Conservation (phyloP, 768 basidiomycete genomes). For the Tylopilus balloui region DNA sequence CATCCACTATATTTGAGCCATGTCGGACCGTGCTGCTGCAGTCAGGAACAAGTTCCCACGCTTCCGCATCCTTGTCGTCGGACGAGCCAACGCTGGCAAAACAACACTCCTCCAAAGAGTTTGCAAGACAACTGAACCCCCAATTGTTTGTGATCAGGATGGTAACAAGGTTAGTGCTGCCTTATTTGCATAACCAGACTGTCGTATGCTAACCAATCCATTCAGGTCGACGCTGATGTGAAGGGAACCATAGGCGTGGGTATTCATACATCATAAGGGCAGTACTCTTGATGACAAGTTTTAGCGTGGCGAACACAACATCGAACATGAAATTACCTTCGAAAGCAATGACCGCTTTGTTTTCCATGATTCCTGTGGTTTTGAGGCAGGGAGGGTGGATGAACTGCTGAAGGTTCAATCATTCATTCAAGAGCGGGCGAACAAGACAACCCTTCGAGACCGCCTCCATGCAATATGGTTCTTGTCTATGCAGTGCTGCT, state of each 20-base stretch:
- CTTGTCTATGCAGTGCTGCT: no score
- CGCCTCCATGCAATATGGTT: no score
- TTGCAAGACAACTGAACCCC: conserved; percentile 33
- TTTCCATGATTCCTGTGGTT: conserved; percentile 41
- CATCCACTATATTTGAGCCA: background rate
- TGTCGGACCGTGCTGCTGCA: background rate
- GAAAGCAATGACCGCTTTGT: conserved; percentile 32
- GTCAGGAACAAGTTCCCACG: conserved; percentile 7
- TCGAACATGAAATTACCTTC: conserved; percentile 16
- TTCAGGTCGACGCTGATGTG: conserved; percentile 1
- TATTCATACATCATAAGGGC: background rate
- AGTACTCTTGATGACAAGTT: background rate
- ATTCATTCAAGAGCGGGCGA: conserved; percentile 30
- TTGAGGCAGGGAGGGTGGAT: conserved; percentile 32
- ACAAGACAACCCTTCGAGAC: background rate
- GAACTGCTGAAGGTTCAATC: conserved; percentile 29
- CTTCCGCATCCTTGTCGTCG: conserved; percentile 40
- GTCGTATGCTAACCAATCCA: background rate
- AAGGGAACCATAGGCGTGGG: background rate
- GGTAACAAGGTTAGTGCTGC: conserved; percentile 15
- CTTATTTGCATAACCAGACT: background rate
- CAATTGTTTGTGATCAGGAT: conserved; percentile 22
- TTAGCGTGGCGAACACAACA: conserved; percentile 11
- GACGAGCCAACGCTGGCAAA: conserved; percentile 39
- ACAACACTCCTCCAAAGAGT: conserved; percentile 38